Evolutionary conservation across 805 yeast species (phyloP).

Genomic region (Teunomyces kruisii): DNA sequence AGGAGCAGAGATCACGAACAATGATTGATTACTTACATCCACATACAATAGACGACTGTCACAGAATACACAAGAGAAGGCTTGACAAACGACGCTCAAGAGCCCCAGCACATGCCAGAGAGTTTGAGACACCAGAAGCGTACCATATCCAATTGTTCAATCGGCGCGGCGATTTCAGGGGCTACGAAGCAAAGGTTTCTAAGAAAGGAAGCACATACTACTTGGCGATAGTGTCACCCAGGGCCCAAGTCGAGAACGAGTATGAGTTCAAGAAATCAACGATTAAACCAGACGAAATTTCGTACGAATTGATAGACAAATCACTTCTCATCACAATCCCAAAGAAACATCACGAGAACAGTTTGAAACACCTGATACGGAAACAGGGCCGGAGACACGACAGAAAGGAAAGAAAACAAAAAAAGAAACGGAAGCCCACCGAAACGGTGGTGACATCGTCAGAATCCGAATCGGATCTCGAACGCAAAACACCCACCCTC

Average conservation of each 20-base stretch:
- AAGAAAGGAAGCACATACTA: not conserved
- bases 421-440: not conserved
- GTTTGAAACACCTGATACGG: not conserved
- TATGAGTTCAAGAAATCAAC: not conserved
- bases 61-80: not conserved
- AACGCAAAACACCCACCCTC: slow-evolving; percentile 14
- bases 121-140: not conserved
- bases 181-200: not conserved
- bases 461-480: not conserved
- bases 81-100: not conserved
- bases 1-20: not conserved
- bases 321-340: slow-evolving; percentile 1
- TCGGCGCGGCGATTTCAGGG: not conserved
- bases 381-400: not conserved
- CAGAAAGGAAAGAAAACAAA: not conserved
- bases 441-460: too few species aligned
- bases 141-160: not conserved
- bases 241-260: not conserved
- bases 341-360: not conserved
- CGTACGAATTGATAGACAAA: not conserved
- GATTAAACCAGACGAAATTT: not conserved
- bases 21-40: not conserved
- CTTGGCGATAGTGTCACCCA: not conserved
- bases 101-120: not conserved
- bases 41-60: not conserved